Evolutionary conservation across 73 alveolate genomes (phyloP), one percentile per base, ranked within the genome.

Genomic region (Stentor coeruleus): DNA sequence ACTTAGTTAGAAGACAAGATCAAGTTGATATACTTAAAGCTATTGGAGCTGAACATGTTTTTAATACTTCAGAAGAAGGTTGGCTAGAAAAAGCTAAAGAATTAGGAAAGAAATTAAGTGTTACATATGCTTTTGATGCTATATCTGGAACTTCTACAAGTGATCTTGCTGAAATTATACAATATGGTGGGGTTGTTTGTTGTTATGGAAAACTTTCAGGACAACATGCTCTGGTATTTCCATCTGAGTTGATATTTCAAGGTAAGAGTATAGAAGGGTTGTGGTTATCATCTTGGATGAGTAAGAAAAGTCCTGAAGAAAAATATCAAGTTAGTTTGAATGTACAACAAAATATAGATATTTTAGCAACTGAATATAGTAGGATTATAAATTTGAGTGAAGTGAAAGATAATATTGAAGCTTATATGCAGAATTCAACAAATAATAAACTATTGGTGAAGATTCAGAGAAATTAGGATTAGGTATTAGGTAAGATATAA

Each of bases 1-100:
- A 85, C 75, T 89, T 91, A 55, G 98, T 92, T 36, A 87, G 98
- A 82, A 90, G 88, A 58, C 76, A 83, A n/a, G 96, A 92, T 31
- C 81, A 90, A 73, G 89, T 85, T 4, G 89, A 87, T 31, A 58
- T 84, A 3, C 88, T 92, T 14, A 81, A 84, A 74, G 83, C 58
- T 20, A 83, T 85, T 20, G 91, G 86, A 3, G 91, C 85, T 15
- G 89, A 90, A 57, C 72, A 84, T 49, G 90, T 92, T 57, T 87
- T 92, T 33, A 92, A 92, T 76, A 40, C 88, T 14, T 39, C 58
- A 49, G 89, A 77, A 20, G 39, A 36, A 35, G 87, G 77, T 28
- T 79, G 84, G 39, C 14, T 20, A 14, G 74, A 75, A 3, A 60
- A 82, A 28, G 74, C 84, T 0, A 55, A 90, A 40, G 91, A 58